Evolutionary conservation across 805 yeast genomes (phyloP), one percentile per base, ranked within the genome.

Genomic region (Torulaspora indica): DNA sequence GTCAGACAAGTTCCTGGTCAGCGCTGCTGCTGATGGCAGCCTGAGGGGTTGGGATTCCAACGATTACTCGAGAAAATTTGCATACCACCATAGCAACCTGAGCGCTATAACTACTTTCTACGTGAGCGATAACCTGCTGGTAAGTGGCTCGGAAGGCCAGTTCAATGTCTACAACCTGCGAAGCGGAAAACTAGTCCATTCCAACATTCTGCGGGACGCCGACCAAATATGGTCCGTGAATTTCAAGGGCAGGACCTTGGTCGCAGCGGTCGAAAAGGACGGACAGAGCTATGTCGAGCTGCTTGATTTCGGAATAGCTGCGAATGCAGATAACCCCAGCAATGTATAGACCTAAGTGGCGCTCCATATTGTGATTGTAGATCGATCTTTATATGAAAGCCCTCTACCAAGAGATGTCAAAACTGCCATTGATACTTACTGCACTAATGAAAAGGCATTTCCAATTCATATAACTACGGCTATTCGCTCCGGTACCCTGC

Each of bases 21-120:
- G 95, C 35, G 98, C 96, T 0, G 98, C 97, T 2, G 98, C 98
- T 0, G 98, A 93, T 64, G 79, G 93, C 3, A 82, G 96, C 0
- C 72, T 93, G 33, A 75, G 97, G 40, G 82, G 91, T 1, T 93
- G 98, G 98, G 85, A 93, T 59, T 93, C 96, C 1, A 78, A 78
- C 22, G 76, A 81, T 7, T 89, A 86, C 23, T 74, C 75, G 15
- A 78, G 85, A 33, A 70, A 72, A 40, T 78, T 78, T 58, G 78
- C 84, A 38, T 75, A 89, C 46, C 82, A 85, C 53, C 77, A 79
- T 36, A 76, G 69, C 42, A 95, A 96, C 25, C 91, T 89, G 63
- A 76, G 81, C 22, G 95, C 98, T 0, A 90, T 93, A 38, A 89
- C 98, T 0, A 91, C 98, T 48, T 89, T 93, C 63, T 91, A 85